Percentiles rank a stretch among this genome's conserved stretches.
Conservation (phyloP, 176 grass and related monocot species). For the Oryza rufipogon region DNA sequence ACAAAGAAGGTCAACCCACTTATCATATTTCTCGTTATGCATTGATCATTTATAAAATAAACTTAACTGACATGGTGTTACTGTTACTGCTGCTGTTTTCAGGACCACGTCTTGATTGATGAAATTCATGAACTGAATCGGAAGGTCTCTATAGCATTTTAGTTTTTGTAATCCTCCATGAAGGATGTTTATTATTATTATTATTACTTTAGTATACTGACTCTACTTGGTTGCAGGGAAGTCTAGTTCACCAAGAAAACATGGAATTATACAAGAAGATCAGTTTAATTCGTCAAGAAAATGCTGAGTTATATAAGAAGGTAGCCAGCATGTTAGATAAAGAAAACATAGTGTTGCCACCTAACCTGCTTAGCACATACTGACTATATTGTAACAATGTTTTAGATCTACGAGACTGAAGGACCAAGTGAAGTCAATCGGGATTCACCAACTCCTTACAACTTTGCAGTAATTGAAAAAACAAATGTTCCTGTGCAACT, state of each 20-base stretch:
- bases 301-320: slow-evolving; percentile 72
- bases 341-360: slow-evolving; percentile 3
- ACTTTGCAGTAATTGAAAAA: slow-evolving; percentile 58
- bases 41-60: slow-evolving; percentile 23
- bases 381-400: not conserved
- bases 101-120: slow-evolving; percentile 78
- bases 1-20: slow-evolving; percentile 61
- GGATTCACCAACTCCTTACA: slow-evolving; percentile 54
- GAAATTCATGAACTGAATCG: slow-evolving; percentile 78
- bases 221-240: slow-evolving; percentile 53
- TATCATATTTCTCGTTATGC: slow-evolving; percentile 15
- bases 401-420: slow-evolving; percentile 55
- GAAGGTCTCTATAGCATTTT: slow-evolving; percentile 48
- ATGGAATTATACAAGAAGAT: slow-evolving; percentile 77
- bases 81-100: slow-evolving; percentile 45
- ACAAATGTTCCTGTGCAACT: slow-evolving; percentile 67
- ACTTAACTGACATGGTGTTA: slow-evolving; percentile 9
- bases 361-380: not conserved
- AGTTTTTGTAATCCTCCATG: not conserved
- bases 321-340: slow-evolving; percentile 41
- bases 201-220: slow-evolving; percentile 25
- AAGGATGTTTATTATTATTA: not conserved
- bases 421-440: slow-evolving; percentile 50
- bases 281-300: slow-evolving; percentile 67
- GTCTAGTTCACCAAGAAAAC: slow-evolving; percentile 79